phyloP scores from a whole-genome alignment of 2,329 filamentous ascomycete genomes.

The Byssothecium circinans region DNA sequence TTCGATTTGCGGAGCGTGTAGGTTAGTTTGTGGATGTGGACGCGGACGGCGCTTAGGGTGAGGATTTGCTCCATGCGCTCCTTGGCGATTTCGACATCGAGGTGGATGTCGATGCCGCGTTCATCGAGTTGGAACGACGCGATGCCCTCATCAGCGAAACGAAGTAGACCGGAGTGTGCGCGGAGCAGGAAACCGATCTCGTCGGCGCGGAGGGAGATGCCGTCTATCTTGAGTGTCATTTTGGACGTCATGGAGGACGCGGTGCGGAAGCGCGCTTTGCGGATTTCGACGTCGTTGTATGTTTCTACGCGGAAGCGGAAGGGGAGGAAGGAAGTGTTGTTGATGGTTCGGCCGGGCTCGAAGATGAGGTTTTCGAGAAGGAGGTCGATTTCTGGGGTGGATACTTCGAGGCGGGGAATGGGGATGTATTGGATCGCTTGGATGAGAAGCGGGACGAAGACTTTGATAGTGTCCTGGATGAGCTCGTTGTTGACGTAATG shows the following conservation, averaged over 20 bases:
- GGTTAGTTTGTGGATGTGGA: constrained; percentile 83
- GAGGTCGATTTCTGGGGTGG: constrained; percentile 79
- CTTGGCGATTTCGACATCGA: constrained; percentile 81
- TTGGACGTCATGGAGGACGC: constrained; percentile 69
- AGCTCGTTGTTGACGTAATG: constrained; percentile 69
- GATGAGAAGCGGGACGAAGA: constrained; percentile 78
- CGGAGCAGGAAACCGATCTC: constrained; percentile 90
- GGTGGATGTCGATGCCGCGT: constrained; percentile 79
- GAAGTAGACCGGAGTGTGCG: constrained; percentile 73
- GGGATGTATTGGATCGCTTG: constrained; percentile 82
- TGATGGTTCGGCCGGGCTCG: constrained; percentile 82
- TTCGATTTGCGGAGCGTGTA: constrained; percentile 76
- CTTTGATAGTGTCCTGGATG: constrained; percentile 72
- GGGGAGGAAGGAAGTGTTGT: constrained; percentile 85
- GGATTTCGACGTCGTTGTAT: constrained; percentile 82
- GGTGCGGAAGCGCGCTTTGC: constrained; percentile 73
- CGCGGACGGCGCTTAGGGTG: constrained; percentile 72
- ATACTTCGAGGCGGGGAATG: constrained; percentile 86
- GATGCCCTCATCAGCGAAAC: constrained; percentile 79
- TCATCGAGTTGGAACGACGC: constrained; percentile 84
- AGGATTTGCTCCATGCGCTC: constrained; percentile 80
- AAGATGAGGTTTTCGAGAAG: constrained; percentile 88
- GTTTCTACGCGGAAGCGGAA: constrained; percentile 80
- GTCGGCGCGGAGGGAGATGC: constrained; percentile 79
- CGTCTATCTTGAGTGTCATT: constrained; percentile 77